Evolutionary conservation across 129 eudicot genomes (phyloP).

Genomic region (Smallanthus sonchifolius): DNA sequence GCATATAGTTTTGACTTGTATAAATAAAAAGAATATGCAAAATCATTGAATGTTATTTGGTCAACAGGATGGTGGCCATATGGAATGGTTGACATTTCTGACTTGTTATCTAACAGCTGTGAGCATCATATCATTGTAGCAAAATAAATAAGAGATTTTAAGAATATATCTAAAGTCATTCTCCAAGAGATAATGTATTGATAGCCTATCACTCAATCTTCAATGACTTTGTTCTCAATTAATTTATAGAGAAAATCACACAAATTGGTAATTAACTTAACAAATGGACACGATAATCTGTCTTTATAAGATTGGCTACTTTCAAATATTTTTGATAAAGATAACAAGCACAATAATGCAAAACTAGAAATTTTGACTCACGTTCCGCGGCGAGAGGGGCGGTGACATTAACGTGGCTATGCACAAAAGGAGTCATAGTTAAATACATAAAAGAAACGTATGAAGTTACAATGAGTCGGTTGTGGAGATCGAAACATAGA

Average conservation of each 20-base stretch:
- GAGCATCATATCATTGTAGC: conserved; percentile 7
- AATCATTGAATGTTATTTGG: conserved; percentile 10
- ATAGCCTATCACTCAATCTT: neutral
- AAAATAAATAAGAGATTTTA: neutral
- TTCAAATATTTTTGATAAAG: too few species aligned
- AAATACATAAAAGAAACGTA: too few species aligned
- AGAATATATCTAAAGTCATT: neutral
- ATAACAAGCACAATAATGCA: too few species aligned
- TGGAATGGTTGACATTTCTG: conserved; percentile 19
- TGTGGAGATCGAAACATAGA: too few species aligned
- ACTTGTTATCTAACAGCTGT: conserved; percentile 17
- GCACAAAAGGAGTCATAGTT: too few species aligned
- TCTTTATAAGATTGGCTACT: neutral
- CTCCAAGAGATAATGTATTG: too few species aligned
- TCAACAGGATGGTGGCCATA: conserved; percentile 7
- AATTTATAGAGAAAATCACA: neutral
- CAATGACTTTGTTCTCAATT: neutral
- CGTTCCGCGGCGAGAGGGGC: too few species aligned
- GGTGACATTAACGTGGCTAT: too few species aligned
- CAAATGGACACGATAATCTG: neutral
- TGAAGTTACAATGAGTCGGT: too few species aligned
- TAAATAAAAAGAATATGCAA: conserved; percentile 16
- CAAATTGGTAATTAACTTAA: neutral
- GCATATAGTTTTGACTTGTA: conserved; percentile 7
- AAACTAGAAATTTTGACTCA: too few species aligned